phyloP scores from a whole-genome alignment of 2,329 filamentous ascomycete genomes.

The Metarhizium brunneum region DNA sequence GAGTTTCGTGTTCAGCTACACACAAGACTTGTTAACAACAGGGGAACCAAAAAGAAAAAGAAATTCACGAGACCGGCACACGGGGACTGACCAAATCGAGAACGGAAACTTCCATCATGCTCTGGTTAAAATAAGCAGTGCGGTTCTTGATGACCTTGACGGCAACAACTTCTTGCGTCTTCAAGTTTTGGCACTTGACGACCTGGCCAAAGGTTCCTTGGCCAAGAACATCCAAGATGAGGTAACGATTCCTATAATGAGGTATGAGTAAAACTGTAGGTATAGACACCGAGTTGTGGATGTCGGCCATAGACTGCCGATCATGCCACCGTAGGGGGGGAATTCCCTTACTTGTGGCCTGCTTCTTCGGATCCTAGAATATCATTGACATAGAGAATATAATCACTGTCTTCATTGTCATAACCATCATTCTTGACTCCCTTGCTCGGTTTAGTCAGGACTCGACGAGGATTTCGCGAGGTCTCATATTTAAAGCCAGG shows the following conservation, averaged over 20 bases:
- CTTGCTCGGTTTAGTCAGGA: slow-evolving; percentile 97
- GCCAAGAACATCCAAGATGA: slow-evolving; percentile 92
- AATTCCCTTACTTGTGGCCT: slow-evolving; percentile 74
- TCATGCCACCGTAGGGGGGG: not conserved
- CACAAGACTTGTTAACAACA: slow-evolving; percentile 14
- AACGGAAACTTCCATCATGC: slow-evolving; percentile 99
- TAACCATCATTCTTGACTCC: slow-evolving; percentile 97
- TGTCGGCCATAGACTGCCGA: not conserved
- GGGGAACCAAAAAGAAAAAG: too few species aligned
- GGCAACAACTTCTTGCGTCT: slow-evolving; percentile 95
- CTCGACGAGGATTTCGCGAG: slow-evolving; percentile 87
- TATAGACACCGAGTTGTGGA: not conserved
- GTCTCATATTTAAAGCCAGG: slow-evolving; percentile 98
- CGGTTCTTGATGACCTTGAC: slow-evolving; percentile 99
- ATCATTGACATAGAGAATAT: slow-evolving; percentile 98
- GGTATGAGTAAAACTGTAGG: not conserved
- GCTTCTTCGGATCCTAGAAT: slow-evolving; percentile 96
- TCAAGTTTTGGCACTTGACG: slow-evolving; percentile 97
- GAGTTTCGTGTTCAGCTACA: slow-evolving; percentile 88
- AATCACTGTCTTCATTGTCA: slow-evolving; percentile 98
- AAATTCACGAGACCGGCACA: not conserved
- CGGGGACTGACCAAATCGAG: slow-evolving; percentile 66
- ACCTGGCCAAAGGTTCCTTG: slow-evolving; percentile 98
- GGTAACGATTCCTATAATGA: slow-evolving; percentile 68
- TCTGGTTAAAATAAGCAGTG: slow-evolving; percentile 98